phyloP scores from a whole-genome alignment of 2,329 filamentous ascomycete genomes.

The Xylogone sp. region DNA sequence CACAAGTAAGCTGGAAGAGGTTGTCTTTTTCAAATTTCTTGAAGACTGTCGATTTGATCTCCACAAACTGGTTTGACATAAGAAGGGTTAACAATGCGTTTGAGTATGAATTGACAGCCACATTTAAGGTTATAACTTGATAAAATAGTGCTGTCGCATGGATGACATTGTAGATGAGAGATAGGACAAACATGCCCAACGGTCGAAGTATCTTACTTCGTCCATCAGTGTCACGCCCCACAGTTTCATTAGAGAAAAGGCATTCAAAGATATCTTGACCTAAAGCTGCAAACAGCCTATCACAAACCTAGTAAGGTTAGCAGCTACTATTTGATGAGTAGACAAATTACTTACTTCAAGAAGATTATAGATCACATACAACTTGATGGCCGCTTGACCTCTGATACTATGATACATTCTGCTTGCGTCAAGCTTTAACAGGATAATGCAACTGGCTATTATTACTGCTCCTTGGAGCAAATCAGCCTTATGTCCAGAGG shows the following conservation, averaged over 20 bases:
- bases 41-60: conserved; percentile 98
- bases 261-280: conserved; percentile 97
- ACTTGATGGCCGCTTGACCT: conserved; percentile 92
- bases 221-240: conserved; percentile 82
- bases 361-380: conserved; percentile 98
- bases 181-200: conserved; percentile 85
- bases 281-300: conserved; percentile 83
- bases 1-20: conserved; percentile 91
- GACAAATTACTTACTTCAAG: conserved; percentile 58
- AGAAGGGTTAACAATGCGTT: conserved; percentile 90
- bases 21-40: conserved; percentile 99
- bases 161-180: conserved; percentile 80
- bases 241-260: conserved; percentile 86
- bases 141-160: conserved; percentile 91
- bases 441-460: conserved; percentile 74
- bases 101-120: conserved; percentile 97
- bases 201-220: conserved; percentile 88
- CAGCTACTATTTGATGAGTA: conserved; percentile 53
- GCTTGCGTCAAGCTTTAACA: conserved; percentile 92
- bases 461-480: conserved; percentile 88
- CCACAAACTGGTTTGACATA: conserved; percentile 96
- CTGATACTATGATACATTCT: conserved; percentile 98
- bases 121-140: conserved; percentile 95
- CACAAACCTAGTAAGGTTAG: conserved; percentile 86
- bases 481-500: conserved; percentile 91